Conservation (phyloP, 1,284 basidiomycete genomes). For the Puccinia triticina region DNA sequence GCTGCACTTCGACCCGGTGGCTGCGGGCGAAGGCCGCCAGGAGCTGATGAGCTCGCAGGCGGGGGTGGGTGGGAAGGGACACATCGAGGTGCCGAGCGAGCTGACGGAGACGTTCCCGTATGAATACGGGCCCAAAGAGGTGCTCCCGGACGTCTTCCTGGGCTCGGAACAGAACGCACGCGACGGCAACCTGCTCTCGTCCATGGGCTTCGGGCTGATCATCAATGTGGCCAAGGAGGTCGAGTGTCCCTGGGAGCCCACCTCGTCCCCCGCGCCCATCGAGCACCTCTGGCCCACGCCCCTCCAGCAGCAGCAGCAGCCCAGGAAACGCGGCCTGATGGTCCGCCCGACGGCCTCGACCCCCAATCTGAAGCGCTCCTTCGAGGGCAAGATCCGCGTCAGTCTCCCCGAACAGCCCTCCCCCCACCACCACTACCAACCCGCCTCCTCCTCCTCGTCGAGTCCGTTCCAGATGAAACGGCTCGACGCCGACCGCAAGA, state of each 20-base stretch:
- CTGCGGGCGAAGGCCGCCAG: conserved; percentile 25
- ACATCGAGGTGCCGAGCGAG: conserved; percentile 45
- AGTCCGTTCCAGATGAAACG: conserved; percentile 64
- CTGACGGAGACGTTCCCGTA: conserved; percentile 67
- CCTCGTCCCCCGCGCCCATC: background rate
- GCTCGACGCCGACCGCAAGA: conserved; percentile 61
- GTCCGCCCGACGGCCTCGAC: conserved; percentile 67
- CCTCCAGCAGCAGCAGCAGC: too few species aligned
- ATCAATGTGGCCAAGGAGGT: conserved; percentile 97
- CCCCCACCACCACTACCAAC: background rate
- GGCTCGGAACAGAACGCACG: conserved; percentile 91
- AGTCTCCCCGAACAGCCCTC: conserved; percentile 14
- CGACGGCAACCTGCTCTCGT: conserved; percentile 72
- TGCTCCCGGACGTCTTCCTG: conserved; percentile 86
- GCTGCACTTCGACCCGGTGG: conserved; percentile 43
- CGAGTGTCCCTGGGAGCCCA: conserved; percentile 66
- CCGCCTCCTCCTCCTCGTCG: conserved; percentile 32
- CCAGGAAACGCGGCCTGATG: conserved; percentile 52
- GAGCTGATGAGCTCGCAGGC: conserved; percentile 50
- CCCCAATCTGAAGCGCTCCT: conserved; percentile 67
- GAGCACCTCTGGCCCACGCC: background rate
- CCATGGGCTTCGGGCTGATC: conserved; percentile 75
- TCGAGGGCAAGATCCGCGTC: conserved; percentile 37
- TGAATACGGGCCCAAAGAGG: conserved; percentile 79
- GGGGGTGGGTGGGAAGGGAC: conserved; percentile 44